Conservation (phyloP, 495 filamentous ascomycete genomes). For the Neurospora sp. region DNA sequence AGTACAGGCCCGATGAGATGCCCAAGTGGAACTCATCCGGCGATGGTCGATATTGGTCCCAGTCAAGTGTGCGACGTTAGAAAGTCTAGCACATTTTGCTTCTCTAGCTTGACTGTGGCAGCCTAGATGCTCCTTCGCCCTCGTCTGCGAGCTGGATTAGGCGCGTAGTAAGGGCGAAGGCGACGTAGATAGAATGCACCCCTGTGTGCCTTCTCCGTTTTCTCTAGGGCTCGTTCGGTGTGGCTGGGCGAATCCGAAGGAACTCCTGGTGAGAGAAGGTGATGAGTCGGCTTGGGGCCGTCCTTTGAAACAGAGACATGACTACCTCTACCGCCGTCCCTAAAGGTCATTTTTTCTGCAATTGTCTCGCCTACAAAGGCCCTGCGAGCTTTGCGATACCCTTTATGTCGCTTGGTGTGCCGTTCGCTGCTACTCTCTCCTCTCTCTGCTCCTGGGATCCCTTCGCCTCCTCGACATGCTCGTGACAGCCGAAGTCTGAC, state of each 20-base stretch:
- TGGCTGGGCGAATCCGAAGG: neutral
- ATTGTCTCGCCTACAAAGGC: neutral
- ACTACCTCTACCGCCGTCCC: neutral
- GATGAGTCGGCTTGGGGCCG: neutral
- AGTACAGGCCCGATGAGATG: neutral
- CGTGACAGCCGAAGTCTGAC: neutral
- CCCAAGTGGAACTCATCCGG: neutral
- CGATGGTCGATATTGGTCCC: neutral
- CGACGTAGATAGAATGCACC: rapidly evolving
- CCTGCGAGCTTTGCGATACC: neutral
- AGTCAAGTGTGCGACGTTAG: neutral
- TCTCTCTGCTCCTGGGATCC: neutral
- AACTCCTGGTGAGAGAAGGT: neutral
- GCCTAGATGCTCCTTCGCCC: neutral
- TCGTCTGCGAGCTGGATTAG: neutral
- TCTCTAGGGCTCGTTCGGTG: neutral
- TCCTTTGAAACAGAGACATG: neutral
- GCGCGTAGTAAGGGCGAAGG: neutral
- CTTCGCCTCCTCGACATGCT: neutral
- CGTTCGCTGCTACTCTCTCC: neutral
- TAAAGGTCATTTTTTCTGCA: neutral
- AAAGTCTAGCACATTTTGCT: neutral
- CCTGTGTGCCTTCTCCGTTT: neutral
- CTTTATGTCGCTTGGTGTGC: neutral
- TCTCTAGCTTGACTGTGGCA: neutral